Percentiles rank a stretch among this genome's conserved stretches.
phyloP scores from a whole-genome alignment of 495 filamentous ascomycete species.

The Talaromyces proteolyticus region DNA sequence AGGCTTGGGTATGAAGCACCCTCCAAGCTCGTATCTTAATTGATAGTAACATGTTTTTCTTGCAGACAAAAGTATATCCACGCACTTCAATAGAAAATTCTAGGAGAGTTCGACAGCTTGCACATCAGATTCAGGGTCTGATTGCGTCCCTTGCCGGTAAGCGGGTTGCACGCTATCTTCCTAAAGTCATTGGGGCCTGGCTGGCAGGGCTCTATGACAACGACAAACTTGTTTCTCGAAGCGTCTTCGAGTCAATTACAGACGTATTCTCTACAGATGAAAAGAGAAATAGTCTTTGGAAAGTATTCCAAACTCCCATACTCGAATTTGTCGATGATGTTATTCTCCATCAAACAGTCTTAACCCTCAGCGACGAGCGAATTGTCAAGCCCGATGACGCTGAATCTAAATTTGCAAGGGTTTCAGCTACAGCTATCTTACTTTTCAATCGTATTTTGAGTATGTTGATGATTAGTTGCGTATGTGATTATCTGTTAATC shows the following conservation, averaged over 20 bases:
- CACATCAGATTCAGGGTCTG: constrained; percentile 68
- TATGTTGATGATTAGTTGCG: constrained; percentile 11
- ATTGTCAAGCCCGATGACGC: constrained; percentile 79
- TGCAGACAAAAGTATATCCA: constrained; percentile 77
- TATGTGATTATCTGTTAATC: not conserved
- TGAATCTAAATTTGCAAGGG: constrained; percentile 74
- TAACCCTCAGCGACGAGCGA: constrained; percentile 83
- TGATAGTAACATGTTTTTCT: constrained; percentile 13
- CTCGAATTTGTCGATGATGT: constrained; percentile 76
- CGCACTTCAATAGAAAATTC: constrained; percentile 82
- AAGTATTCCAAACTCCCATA: constrained; percentile 65
- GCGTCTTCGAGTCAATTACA: constrained; percentile 68
- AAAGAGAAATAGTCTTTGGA: constrained; percentile 71
- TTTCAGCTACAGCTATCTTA: constrained; percentile 54
- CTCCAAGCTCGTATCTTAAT: constrained; percentile 6
- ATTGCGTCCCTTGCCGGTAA: constrained; percentile 69
- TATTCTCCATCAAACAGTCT: constrained; percentile 64
- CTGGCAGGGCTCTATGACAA: constrained; percentile 81
- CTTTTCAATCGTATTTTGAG: constrained; percentile 43
- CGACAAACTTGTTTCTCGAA: constrained; percentile 64
- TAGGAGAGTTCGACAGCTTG: constrained; percentile 77
- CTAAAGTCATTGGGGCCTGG: constrained; percentile 78
- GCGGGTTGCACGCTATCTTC: constrained; percentile 70
- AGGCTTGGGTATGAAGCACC: constrained; percentile 70
- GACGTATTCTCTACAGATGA: constrained; percentile 71